Evolutionary conservation across 73 alveolate genomes (phyloP).

Genomic region (Tetrahymena malaccensis): DNA sequence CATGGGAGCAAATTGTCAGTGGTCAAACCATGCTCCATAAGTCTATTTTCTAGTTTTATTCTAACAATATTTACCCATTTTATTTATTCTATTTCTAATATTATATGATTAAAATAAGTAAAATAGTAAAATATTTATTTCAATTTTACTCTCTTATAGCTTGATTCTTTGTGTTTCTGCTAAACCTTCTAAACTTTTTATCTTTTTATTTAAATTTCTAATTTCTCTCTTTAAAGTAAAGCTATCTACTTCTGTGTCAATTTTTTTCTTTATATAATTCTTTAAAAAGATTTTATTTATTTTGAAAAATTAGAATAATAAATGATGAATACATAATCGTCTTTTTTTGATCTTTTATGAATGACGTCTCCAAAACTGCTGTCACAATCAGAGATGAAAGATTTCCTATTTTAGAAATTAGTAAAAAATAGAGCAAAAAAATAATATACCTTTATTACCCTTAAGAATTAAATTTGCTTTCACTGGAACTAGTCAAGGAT

Average conservation of each 20-base stretch:
- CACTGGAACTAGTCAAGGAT: not conserved
- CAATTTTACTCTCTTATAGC: not conserved
- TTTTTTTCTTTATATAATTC: not conserved
- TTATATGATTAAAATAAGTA: not conserved
- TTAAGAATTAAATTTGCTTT: not conserved
- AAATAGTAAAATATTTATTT: not conserved
- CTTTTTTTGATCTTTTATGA: not conserved
- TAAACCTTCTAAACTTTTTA: not conserved
- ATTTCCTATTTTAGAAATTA: not conserved
- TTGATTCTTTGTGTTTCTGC: not conserved
- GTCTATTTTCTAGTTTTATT: not conserved
- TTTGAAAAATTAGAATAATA: not conserved
- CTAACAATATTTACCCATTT: not conserved
- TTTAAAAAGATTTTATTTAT: not conserved
- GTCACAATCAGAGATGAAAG: not conserved
- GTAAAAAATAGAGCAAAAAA: not conserved
- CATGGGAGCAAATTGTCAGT: not conserved
- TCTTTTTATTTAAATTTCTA: not conserved
- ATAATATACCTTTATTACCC: not conserved
- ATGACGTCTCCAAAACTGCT: not conserved
- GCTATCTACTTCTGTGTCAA: not conserved
- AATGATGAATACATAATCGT: not conserved
- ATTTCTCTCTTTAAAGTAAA: not conserved
- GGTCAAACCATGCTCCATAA: not conserved
- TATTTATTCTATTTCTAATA: not conserved